Percentiles rank a stretch among this genome's conserved stretches.
phyloP scores from a whole-genome alignment of 345 rosid species.

The Salix arbutifolia region DNA sequence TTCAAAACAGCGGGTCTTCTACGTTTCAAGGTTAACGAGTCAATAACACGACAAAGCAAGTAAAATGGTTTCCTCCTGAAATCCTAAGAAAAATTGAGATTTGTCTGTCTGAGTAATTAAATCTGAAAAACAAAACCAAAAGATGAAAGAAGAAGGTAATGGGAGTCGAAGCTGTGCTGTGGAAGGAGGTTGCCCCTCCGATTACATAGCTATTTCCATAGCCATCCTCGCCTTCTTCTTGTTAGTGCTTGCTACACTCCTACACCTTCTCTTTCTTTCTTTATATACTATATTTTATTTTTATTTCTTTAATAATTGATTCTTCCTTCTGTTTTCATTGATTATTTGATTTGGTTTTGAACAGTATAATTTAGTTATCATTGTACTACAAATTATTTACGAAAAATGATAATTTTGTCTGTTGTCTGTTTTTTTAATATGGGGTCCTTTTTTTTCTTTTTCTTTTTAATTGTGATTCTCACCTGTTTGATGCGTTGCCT shows the following conservation, averaged over 20 bases:
- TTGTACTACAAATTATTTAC: too few relatives aligned
- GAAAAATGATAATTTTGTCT: neutral
- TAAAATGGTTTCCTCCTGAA: too few relatives aligned
- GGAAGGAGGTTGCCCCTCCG: constrained; percentile 82
- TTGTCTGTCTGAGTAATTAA: neutral
- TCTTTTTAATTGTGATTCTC: neutral
- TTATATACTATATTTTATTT: neutral
- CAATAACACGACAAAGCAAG: too few relatives aligned
- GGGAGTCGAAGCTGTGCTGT: constrained; percentile 50
- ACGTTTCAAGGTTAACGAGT: too few relatives aligned
- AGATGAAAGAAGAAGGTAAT: constrained; percentile 14
- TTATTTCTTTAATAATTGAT: neutral
- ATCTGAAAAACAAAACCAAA: neutral
- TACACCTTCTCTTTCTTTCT: neutral
- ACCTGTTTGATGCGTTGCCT: constrained; percentile 29
- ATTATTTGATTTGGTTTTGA: neutral
- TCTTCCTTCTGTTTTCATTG: neutral
- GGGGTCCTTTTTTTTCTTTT: neutral
- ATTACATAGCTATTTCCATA: constrained; percentile 62
- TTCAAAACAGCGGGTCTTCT: too few relatives aligned
- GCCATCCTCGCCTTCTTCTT: constrained; percentile 54
- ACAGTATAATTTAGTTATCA: too few relatives aligned
- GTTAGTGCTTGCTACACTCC: constrained; percentile 28
- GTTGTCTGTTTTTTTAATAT: neutral
- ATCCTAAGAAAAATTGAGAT: too few relatives aligned